Percentiles rank a stretch among this genome's conserved stretches.
Evolutionary conservation across 805 yeast species (phyloP).

Genomic region (Yamadazyma sp.): DNA sequence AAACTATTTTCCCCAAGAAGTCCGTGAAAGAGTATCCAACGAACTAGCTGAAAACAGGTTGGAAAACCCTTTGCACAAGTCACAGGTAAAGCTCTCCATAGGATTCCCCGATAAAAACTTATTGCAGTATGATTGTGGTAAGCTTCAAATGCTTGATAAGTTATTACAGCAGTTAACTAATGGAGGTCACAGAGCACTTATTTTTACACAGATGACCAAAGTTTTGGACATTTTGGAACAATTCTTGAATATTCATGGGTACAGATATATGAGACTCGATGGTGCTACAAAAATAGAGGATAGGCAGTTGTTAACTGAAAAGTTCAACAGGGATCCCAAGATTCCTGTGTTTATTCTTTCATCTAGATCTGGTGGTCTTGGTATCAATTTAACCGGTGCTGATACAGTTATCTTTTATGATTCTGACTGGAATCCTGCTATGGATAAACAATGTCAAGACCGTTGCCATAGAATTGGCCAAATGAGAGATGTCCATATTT

Average conservation of each 20-base stretch:
- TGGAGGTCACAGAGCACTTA: constrained; percentile 89
- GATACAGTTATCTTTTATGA: constrained; percentile 98
- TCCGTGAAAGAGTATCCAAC: constrained; percentile 30
- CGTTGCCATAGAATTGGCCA: constrained; percentile 99
- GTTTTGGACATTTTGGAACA: constrained; percentile 92
- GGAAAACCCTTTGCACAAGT: constrained; percentile 63
- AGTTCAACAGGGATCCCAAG: constrained; percentile 81
- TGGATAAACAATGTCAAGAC: constrained; percentile 99
- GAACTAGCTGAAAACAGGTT: constrained; percentile 40
- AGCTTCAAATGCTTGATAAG: constrained; percentile 78
- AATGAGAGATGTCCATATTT: constrained; percentile 95
- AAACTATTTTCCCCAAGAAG: constrained; percentile 42
- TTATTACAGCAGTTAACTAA: constrained; percentile 75
- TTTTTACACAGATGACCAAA: constrained; percentile 97
- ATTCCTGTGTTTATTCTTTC: constrained; percentile 91
- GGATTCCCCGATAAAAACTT: constrained; percentile 96
- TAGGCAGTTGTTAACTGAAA: constrained; percentile 89
- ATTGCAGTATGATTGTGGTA: constrained; percentile 95
- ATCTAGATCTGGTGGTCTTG: constrained; percentile 97
- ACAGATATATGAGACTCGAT: constrained; percentile 89
- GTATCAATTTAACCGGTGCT: constrained; percentile 96
- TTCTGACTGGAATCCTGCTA: constrained; percentile 99
- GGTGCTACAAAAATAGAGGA: constrained; percentile 98
- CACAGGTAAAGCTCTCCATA: constrained; percentile 84
- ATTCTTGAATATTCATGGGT: constrained; percentile 91